These are phyloP conservation scores for Breviolum minutum DNA, from an alignment of 73 alveolate species.

Conservation along the genomic window DNA sequence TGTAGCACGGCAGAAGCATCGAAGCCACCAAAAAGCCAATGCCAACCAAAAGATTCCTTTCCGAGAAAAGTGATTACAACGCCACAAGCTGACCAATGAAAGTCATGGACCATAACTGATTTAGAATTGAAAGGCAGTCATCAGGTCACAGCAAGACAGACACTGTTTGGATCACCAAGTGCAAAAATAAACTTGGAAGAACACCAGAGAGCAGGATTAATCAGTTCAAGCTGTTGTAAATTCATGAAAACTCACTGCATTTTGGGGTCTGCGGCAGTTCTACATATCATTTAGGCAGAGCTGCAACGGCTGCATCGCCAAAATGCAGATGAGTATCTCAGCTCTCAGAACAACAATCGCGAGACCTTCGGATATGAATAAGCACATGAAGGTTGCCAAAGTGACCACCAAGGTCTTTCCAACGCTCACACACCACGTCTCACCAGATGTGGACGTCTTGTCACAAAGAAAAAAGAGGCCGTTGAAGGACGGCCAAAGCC, in stretches of 20 bases:
- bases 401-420: neutral
- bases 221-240: too few relatives aligned
- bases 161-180: too few relatives aligned
- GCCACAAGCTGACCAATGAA: neutral
- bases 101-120: too few relatives aligned
- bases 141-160: too few relatives aligned
- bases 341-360: neutral
- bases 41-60: neutral
- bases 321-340: neutral
- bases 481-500: constrained; percentile 9
- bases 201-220: too few relatives aligned
- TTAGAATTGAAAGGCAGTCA: too few relatives aligned
- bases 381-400: neutral
- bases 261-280: too few relatives aligned
- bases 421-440: neutral
- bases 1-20: constrained; percentile 13
- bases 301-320: too few relatives aligned
- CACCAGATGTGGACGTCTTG: neutral
- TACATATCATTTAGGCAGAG: too few relatives aligned
- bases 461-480: neutral
- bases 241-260: too few relatives aligned
- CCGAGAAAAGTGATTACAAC: neutral
- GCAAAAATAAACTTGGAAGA: too few relatives aligned
- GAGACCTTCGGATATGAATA: neutral
- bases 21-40: neutral